A percentile compares a stretch with the other conserved stretches of the same genome.
Conservation (phyloP, 2,329 filamentous ascomycete species). For the Ophiostoma piceae region DNA sequence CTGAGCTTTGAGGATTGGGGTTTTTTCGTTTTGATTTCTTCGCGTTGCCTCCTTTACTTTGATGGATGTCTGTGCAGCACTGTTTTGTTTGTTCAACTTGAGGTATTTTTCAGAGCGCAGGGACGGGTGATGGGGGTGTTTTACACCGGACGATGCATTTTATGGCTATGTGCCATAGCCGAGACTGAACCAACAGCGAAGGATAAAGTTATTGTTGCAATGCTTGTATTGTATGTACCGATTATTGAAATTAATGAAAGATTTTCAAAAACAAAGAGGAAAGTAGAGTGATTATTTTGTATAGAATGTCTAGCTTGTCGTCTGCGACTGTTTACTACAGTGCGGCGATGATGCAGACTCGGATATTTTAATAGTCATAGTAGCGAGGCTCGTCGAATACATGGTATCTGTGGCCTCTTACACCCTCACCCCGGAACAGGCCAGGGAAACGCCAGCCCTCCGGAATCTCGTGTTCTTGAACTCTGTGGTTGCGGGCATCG, state of each 20-base stretch:
- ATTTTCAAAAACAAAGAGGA: background rate
- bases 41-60: background rate
- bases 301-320: background rate
- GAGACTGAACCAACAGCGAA: background rate
- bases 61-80: background rate
- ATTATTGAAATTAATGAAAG: background rate
- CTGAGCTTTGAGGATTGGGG: conserved; percentile 28
- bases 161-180: background rate
- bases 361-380: conserved; percentile 42
- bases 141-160: background rate
- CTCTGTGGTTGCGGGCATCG: conserved; percentile 53
- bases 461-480: conserved; percentile 69
- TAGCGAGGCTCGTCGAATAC: conserved; percentile 91
- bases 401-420: conserved; percentile 86
- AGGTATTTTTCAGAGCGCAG: background rate
- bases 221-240: background rate
- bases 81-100: background rate
- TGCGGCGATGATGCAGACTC: background rate
- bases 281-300: background rate
- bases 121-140: no score
- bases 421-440: conserved; percentile 77
- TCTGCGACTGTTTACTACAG: background rate
- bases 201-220: background rate
- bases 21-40: conserved; percentile 4
- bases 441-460: conserved; percentile 76